Conservation (phyloP, 192 early-diverging fungal species). For the Borealophlyctis nickersoniae region DNA sequence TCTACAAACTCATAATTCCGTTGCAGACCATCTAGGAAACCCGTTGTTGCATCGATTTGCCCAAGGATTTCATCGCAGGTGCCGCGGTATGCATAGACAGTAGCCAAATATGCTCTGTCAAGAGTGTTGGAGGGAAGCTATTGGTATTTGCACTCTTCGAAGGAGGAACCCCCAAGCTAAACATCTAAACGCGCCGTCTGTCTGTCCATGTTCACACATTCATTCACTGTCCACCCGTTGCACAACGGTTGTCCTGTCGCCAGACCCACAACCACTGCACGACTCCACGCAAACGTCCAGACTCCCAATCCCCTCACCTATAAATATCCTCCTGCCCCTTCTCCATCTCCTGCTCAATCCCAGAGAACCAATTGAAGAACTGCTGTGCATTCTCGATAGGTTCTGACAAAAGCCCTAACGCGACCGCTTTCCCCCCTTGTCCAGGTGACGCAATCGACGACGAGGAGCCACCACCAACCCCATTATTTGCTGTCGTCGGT, state of each 20-base stretch:
- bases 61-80: conserved; percentile 66
- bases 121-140: not conserved
- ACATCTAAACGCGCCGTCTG: too few species aligned
- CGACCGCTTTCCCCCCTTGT: too few species aligned
- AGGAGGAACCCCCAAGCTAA: too few species aligned
- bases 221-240: too few species aligned
- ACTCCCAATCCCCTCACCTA: conserved; percentile 44
- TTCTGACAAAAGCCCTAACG: too few species aligned
- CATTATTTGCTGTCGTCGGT: too few species aligned
- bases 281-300: not conserved
- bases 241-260: too few species aligned
- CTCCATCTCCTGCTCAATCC: conserved; percentile 77
- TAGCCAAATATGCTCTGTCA: conserved; percentile 59
- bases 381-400: conserved; percentile 82
- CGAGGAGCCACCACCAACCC: too few species aligned
- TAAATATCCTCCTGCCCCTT: conserved; percentile 84
- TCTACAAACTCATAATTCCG: conserved; percentile 76
- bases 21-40: conserved; percentile 62
- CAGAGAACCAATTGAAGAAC: conserved; percentile 93
- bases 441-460: too few species aligned
- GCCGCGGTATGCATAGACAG: conserved; percentile 54
- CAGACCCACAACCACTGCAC: conserved; percentile 13
- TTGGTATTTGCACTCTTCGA: too few species aligned
- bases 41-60: conserved; percentile 53
- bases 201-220: too few species aligned